Conservation (phyloP, 441 rosid species). For the Gossypium trilobum region DNA sequence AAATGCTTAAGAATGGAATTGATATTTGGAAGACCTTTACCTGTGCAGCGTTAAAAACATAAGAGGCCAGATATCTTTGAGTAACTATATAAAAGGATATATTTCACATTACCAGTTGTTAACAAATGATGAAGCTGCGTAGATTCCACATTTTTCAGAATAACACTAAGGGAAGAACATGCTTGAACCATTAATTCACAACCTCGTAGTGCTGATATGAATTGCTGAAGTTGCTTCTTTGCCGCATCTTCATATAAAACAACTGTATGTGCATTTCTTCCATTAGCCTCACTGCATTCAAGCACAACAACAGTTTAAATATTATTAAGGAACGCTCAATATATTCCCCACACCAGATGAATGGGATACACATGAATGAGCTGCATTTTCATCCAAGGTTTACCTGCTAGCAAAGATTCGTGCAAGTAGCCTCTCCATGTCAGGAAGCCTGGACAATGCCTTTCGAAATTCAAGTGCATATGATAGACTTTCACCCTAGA, state of each 20-base stretch:
- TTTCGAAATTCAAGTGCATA: constrained; percentile 68
- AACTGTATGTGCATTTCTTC: constrained; percentile 85
- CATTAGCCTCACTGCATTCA: constrained; percentile 71
- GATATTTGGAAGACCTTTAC: constrained; percentile 57
- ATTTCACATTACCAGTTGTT: constrained; percentile 52
- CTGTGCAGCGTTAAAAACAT: constrained; percentile 31
- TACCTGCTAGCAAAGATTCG: constrained; percentile 82
- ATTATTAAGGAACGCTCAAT: constrained; percentile 1
- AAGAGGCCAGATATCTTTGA: constrained; percentile 20
- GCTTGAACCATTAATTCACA: constrained; percentile 75
- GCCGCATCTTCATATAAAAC: constrained; percentile 83
- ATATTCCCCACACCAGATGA: not conserved
- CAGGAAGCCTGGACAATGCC: constrained; percentile 70
- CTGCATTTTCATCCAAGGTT: constrained; percentile 19
- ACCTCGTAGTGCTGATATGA: constrained; percentile 75
- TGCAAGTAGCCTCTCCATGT: constrained; percentile 89
- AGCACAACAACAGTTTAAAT: constrained; percentile 13
- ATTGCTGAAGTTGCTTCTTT: constrained; percentile 84
- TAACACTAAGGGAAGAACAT: constrained; percentile 59
- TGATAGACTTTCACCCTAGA: constrained; percentile 64
- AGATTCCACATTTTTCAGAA: constrained; percentile 62
- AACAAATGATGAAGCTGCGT: constrained; percentile 54
- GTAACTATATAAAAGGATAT: constrained; percentile 13
- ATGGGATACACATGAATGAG: not conserved
- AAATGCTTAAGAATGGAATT: constrained; percentile 58